phyloP scores from a whole-genome alignment of 352 stramenopile species.

The Peronospora destructor region DNA sequence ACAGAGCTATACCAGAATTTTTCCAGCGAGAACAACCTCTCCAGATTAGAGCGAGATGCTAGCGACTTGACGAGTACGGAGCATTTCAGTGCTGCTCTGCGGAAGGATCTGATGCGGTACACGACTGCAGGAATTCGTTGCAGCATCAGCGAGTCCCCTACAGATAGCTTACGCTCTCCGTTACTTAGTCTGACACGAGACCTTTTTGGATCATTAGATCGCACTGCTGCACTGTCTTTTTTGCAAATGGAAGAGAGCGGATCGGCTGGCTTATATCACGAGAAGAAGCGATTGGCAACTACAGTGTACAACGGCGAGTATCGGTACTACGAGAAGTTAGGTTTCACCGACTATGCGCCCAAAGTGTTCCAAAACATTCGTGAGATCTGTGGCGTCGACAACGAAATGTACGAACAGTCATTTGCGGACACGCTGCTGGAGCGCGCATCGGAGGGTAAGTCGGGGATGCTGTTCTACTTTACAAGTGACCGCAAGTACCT shows the following conservation, averaged over 20 bases:
- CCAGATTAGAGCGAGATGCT: constrained; percentile 42
- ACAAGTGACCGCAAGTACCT: constrained; percentile 80
- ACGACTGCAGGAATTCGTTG: constrained; percentile 77
- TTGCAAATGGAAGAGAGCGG: constrained; percentile 58
- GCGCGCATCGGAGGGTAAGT: constrained; percentile 78
- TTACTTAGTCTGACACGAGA: constrained; percentile 32
- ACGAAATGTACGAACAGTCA: constrained; percentile 73
- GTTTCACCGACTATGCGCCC: constrained; percentile 81
- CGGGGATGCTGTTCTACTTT: constrained; percentile 86
- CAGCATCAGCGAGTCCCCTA: constrained; percentile 57
- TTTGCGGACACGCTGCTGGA: constrained; percentile 82
- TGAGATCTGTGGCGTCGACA: constrained; percentile 67
- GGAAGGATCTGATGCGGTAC: constrained; percentile 83
- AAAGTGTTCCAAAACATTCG: constrained; percentile 83
- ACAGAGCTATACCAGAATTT: constrained; percentile 79
- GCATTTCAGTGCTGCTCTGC: constrained; percentile 69
- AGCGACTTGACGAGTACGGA: constrained; percentile 44
- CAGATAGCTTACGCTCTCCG: constrained; percentile 39
- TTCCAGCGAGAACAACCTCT: constrained; percentile 60
- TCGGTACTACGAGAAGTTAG: constrained; percentile 82
- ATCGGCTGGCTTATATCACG: constrained; percentile 54
- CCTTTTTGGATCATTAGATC: constrained; percentile 36
- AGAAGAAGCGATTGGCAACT: constrained; percentile 77
- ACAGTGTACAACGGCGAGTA: constrained; percentile 81
- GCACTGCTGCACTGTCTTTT: constrained; percentile 40